A percentile compares a stretch with the other conserved stretches of the same genome.
These are phyloP conservation scores for Colletotrichum lini DNA, from an alignment of 2,329 filamentous ascomycete species.

Conservation along the genomic window DNA sequence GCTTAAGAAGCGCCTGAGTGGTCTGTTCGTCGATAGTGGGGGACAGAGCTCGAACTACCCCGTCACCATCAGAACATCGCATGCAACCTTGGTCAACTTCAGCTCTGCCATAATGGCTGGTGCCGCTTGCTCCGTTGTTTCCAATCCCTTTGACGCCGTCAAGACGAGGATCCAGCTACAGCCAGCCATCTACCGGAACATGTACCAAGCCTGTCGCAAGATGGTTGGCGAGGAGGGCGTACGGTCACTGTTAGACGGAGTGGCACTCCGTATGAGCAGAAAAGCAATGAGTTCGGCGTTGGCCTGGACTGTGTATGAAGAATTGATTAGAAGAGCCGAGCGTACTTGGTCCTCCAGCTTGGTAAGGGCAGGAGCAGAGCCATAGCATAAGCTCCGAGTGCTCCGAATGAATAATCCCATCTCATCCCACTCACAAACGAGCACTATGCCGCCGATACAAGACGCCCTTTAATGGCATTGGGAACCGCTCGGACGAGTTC, in stretches of 20 bases:
- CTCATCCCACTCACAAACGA: conserved; percentile 15
- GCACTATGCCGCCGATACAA: neutral
- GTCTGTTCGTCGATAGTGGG: conserved; percentile 3
- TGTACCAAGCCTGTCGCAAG: conserved; percentile 79
- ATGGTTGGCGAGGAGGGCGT: conserved; percentile 89
- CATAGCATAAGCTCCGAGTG: conserved; percentile 16
- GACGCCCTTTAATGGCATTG: neutral
- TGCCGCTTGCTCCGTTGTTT: conserved; percentile 86
- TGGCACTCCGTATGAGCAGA: conserved; percentile 87
- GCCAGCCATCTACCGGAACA: conserved; percentile 85
- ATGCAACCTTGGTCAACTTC: conserved; percentile 73
- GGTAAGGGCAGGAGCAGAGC: conserved; percentile 20
- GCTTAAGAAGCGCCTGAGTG: conserved; percentile 75
- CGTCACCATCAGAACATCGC: conserved; percentile 31
- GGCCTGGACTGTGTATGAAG: conserved; percentile 98
- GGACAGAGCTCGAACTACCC: neutral
- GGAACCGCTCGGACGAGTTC: neutral
- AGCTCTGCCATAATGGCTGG: conserved; percentile 85
- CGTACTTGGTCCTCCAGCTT: conserved; percentile 38
- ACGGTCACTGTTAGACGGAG: conserved; percentile 85
- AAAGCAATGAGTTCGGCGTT: conserved; percentile 96
- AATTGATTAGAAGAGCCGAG: conserved; percentile 82
- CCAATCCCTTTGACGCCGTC: conserved; percentile 96
- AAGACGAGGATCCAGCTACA: conserved; percentile 96
- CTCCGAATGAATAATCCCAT: conserved; percentile 10